Base-by-base conservation (phyloP, 1,284 basidiomycete genomes). In the Fomes fomentarius region DNA sequence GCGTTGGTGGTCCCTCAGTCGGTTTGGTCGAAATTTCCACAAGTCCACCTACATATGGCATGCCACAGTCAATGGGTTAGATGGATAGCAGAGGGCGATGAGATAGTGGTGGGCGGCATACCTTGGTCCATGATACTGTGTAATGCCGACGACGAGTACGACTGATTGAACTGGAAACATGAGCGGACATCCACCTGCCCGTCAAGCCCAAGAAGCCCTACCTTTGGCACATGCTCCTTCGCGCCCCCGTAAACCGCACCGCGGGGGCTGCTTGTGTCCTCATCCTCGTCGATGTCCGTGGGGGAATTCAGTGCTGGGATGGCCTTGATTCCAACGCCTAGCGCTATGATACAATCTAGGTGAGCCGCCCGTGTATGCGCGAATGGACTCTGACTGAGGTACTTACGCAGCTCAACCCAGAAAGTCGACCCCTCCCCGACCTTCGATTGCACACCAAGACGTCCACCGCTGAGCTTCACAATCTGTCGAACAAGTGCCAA, bases 401-500 rank as follows among this genome's bases (percentile, higher is more conserved):
- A 61, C 57, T 49, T 69, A 70, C 86, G 85, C 39, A 93, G 71
- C 69, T 94, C 92, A 35, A 93, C 85, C 88, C 87, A 90, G 69
- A 91, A 91, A 10, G 84, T 89, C 26, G 85, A 89, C 11, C 89
- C 89, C 61, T 77, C 71, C 5, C 79, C 78, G 2, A 81, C 74
- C 66, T 84, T 83, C 5, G 85, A 87, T 56, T 72, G 74, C 19
- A 89, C 81, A n/a, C 93, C 91, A 10, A 94, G 74, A 21, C 91
- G 81, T 6, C 93, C 94, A 9, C 89, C 86, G 50, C 82, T 87
- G 30, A 93, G 76, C 70, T 89, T 92, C 59, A 96, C 90, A 53
- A 96, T 95, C 67, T 93, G 91, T 35, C 92, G 80, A n/a, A 95
- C 92, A 19, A 96, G 80, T 1, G 93, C 93, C 19, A 96, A 71